A percentile compares a stretch with the other conserved stretches of the same genome.
Conservation (phyloP, 805 yeast species). For the Starmera amethionina region DNA sequence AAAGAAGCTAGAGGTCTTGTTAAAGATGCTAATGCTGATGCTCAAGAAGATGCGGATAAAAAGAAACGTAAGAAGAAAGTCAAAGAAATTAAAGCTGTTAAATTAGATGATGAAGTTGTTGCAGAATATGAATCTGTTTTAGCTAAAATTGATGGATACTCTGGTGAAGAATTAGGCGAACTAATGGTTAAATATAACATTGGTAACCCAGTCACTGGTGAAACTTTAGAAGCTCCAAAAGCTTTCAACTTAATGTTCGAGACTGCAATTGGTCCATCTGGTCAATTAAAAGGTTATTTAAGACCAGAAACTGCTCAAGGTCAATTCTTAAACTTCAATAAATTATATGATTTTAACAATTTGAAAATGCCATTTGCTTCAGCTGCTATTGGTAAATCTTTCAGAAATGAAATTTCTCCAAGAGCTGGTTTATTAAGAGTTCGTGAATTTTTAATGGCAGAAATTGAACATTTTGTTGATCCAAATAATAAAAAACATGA, state of each 20-base stretch:
- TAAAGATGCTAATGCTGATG: conserved; percentile 42
- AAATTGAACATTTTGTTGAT: conserved; percentile 97
- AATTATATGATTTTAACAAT: conserved; percentile 89
- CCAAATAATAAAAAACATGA: conserved; percentile 81
- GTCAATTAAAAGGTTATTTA: conserved; percentile 87
- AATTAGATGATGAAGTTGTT: conserved; percentile 73
- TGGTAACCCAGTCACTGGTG: conserved; percentile 86
- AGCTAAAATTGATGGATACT: conserved; percentile 92
- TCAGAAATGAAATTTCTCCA: conserved; percentile 98
- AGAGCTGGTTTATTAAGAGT: conserved; percentile 96
- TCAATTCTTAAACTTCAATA: conserved; percentile 91
- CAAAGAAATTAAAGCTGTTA: conserved; percentile 82
- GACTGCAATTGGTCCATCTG: conserved; percentile 98
- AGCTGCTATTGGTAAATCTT: conserved; percentile 96
- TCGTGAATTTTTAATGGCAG: conserved; percentile 98
- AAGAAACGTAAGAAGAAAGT: conserved; percentile 94
- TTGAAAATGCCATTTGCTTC: conserved; percentile 99
- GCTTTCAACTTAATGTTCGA: conserved; percentile 99
- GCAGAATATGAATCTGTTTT: conserved; percentile 77
- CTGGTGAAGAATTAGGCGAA: conserved; percentile 88
- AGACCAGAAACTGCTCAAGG: conserved; percentile 99
- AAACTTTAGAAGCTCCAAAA: conserved; percentile 76
- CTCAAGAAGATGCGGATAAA: conserved; percentile 67
- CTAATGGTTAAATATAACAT: conserved; percentile 75
- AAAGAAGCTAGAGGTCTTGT: conserved; percentile 87